Evolutionary conservation across 2,329 filamentous ascomycete genomes (phyloP).

Genomic region (Claviceps humidiphila): DNA sequence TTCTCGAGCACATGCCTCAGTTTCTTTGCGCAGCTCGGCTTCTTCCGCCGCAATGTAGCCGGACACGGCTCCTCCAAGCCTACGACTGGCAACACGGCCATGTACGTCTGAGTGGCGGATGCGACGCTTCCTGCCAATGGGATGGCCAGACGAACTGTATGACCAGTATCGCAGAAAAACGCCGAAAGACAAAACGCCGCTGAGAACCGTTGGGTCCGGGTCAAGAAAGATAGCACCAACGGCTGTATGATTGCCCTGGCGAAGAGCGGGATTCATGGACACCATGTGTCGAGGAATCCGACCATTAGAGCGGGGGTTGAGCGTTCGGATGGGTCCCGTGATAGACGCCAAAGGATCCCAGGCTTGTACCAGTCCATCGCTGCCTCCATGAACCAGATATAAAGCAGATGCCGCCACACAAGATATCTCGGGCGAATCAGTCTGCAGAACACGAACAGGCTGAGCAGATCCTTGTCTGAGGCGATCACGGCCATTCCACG

Average conservation of each 20-base stretch:
- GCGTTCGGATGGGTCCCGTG: slow-evolving; percentile 63
- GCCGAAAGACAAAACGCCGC: slow-evolving; percentile 78
- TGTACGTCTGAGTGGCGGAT: slow-evolving; percentile 52
- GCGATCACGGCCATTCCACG: slow-evolving; percentile 73
- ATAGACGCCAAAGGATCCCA: slow-evolving; percentile 92
- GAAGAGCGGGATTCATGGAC: slow-evolving; percentile 40
- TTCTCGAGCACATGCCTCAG: slow-evolving; percentile 52
- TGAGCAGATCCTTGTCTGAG: slow-evolving; percentile 33
- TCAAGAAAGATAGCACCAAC: slow-evolving; percentile 78
- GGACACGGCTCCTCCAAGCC: slow-evolving; percentile 54
- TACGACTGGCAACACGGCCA: slow-evolving; percentile 34
- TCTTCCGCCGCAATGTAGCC: slow-evolving; percentile 82
- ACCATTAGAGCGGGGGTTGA: slow-evolving; percentile 74
- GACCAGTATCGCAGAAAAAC: slow-evolving; percentile 86
- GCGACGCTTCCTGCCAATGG: slow-evolving; percentile 65
- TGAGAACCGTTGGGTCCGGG: slow-evolving; percentile 70
- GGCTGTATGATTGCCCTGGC: slow-evolving; percentile 64
- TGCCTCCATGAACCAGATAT: slow-evolving; percentile 85
- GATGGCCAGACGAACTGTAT: slow-evolving; percentile 72
- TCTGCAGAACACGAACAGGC: slow-evolving; percentile 72
- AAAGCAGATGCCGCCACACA: slow-evolving; percentile 72
- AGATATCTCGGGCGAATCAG: slow-evolving; percentile 78
- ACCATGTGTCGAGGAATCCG: slow-evolving; percentile 63
- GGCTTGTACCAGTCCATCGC: slow-evolving; percentile 85
- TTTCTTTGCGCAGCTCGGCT: slow-evolving; percentile 64